These are phyloP conservation scores for Thecamonas trahens DNA, from an alignment of 78 protist species.

Conservation along the genomic window DNA sequence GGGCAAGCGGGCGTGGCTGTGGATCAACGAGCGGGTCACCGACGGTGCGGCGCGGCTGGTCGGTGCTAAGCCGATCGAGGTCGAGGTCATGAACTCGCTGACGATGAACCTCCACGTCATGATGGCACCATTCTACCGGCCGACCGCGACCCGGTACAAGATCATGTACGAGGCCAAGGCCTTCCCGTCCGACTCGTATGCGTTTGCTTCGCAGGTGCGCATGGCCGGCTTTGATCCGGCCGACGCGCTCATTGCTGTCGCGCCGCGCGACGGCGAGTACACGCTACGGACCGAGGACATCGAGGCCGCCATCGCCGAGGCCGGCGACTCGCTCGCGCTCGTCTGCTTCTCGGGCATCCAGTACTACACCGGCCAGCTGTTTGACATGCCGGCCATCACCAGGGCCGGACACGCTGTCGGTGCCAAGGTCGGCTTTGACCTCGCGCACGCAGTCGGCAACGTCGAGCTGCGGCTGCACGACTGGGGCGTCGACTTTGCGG, in stretches of 20 bases:
- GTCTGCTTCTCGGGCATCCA: slow-evolving; percentile 53
- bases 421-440: slow-evolving; percentile 74
- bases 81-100: slow-evolving; percentile 75
- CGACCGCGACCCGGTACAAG: slow-evolving; percentile 61
- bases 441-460: slow-evolving; percentile 90
- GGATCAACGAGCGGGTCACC: slow-evolving; percentile 52
- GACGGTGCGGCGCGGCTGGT: slow-evolving; percentile 29
- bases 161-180: slow-evolving; percentile 78
- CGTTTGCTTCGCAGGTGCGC: slow-evolving; percentile 51
- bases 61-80: slow-evolving; percentile 49
- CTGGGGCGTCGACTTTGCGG: slow-evolving; percentile 89
- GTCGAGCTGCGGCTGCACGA: slow-evolving; percentile 77
- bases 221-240: slow-evolving; percentile 58
- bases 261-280: slow-evolving; percentile 48
- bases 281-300: slow-evolving; percentile 48
- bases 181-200: slow-evolving; percentile 88
- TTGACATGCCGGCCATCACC: slow-evolving; percentile 71
- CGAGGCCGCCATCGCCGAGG: slow-evolving; percentile 19
- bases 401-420: slow-evolving; percentile 29
- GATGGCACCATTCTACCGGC: slow-evolving; percentile 75
- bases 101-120: slow-evolving; percentile 83
- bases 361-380: slow-evolving; percentile 76
- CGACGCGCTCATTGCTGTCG: slow-evolving; percentile 31
- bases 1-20: slow-evolving; percentile 63
- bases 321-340: slow-evolving; percentile 35